Conservation (phyloP, 148 eudicot genomes). For the Chenopodium formosanum region DNA sequence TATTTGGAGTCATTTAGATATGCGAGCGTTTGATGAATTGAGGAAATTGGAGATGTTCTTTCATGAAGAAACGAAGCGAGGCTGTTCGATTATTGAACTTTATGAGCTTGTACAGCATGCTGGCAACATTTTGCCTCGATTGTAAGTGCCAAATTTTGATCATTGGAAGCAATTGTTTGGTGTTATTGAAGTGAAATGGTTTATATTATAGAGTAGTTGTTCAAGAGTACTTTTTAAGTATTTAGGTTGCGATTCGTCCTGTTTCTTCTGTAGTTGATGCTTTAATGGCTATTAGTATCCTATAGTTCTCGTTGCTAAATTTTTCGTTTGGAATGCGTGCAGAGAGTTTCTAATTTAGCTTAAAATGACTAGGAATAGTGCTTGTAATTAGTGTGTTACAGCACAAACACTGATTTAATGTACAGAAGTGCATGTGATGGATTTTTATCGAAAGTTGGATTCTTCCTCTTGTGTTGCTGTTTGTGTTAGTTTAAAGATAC, state of each 20-base stretch:
- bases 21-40: constrained; percentile 99
- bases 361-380: background rate
- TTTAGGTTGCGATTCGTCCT: background rate
- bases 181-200: background rate
- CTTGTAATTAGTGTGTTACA: background rate
- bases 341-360: background rate
- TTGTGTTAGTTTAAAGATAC: too few relatives aligned
- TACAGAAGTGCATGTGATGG: background rate
- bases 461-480: too few relatives aligned
- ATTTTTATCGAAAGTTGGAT: background rate
- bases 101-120: constrained; percentile 98
- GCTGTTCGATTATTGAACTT: constrained; percentile 86
- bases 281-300: background rate
- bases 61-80: constrained; percentile 80
- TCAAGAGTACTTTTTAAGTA: too few relatives aligned
- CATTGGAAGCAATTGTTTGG: background rate
- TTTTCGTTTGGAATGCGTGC: background rate
- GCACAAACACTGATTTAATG: background rate
- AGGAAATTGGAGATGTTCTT: constrained; percentile 89
- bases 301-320: background rate
- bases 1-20: constrained; percentile 44
- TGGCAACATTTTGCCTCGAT: constrained; percentile 91
- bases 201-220: background rate
- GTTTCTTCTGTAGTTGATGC: background rate
- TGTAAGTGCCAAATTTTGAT: constrained; percentile 49